Conservation (phyloP, 441 rosid genomes). For the Croton laevigatus region DNA sequence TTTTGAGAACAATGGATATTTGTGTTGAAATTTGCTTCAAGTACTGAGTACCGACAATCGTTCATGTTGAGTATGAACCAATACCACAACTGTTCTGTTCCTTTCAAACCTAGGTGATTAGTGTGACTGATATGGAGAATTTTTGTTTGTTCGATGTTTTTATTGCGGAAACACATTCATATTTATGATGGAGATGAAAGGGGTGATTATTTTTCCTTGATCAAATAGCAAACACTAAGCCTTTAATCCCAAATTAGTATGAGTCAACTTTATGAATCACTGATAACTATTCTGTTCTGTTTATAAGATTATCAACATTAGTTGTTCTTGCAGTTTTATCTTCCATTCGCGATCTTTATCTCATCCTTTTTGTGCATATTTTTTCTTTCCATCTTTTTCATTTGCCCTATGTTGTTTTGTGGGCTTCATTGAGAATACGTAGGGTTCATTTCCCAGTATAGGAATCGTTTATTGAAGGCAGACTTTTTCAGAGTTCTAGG, state of each 20-base stretch:
- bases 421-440: too few species aligned
- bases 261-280: too few species aligned
- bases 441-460: too few species aligned
- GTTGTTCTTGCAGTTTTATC: constrained; percentile 10
- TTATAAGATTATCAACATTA: too few species aligned
- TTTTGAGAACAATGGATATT: neutral
- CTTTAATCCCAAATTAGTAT: too few species aligned
- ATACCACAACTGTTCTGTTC: constrained; percentile 17
- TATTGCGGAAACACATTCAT: neutral
- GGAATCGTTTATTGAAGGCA: too few species aligned
- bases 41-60: constrained; percentile 23
- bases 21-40: constrained; percentile 12
- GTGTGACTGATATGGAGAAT: constrained; percentile 13
- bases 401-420: too few species aligned
- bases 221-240: too few species aligned
- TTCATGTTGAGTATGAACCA: constrained; percentile 20
- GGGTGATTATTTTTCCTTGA: constrained; percentile 4
- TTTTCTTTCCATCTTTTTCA: neutral
- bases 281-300: too few species aligned
- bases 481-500: too few species aligned
- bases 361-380: neutral
- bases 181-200: constrained; percentile 3
- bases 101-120: constrained; percentile 3
- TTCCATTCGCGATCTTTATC: neutral
- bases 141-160: neutral